Conservation (phyloP, 371 early-diverging fungal genomes). For the Mortierella polycephala region DNA sequence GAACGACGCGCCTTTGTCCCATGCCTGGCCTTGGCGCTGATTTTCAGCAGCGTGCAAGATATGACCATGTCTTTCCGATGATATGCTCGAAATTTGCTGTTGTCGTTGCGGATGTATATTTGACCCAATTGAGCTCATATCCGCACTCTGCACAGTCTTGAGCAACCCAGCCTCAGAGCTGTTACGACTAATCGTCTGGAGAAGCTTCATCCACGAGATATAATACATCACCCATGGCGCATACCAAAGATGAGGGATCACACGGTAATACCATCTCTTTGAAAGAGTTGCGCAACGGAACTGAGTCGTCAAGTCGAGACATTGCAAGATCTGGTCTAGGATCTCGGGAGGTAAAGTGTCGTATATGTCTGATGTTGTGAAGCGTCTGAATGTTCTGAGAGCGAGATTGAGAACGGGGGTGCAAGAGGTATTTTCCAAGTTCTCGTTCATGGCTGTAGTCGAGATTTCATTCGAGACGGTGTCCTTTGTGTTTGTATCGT, state of each 20-base stretch:
- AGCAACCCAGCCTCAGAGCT: neutral
- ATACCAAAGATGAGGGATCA: slow-evolving; percentile 42
- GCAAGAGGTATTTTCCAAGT: neutral
- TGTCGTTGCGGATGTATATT: neutral
- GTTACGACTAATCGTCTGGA: slow-evolving; percentile 8
- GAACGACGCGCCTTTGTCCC: neutral
- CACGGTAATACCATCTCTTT: slow-evolving; percentile 26
- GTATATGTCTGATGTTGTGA: slow-evolving; percentile 8
- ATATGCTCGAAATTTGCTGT: neutral
- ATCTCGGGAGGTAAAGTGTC: slow-evolving; percentile 38
- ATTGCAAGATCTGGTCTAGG: slow-evolving; percentile 17
- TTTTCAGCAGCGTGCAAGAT: slow-evolving; percentile 16
- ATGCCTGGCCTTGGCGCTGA: slow-evolving; percentile 7
- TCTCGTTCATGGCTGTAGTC: too few relatives aligned
- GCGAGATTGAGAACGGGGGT: slow-evolving; percentile 7
- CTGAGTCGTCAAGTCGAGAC: slow-evolving; percentile 10
- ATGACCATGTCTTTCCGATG: neutral
- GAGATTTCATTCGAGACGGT: too few relatives aligned
- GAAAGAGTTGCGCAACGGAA: slow-evolving; percentile 26
- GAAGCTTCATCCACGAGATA: slow-evolving; percentile 38
- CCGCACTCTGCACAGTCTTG: neutral
- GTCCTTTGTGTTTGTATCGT: too few relatives aligned
- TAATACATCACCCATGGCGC: slow-evolving; percentile 42
- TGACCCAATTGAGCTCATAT: neutral
- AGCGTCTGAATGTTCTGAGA: neutral